phyloP scores from a whole-genome alignment of 805 yeast species.

The Spathaspora sp. region DNA sequence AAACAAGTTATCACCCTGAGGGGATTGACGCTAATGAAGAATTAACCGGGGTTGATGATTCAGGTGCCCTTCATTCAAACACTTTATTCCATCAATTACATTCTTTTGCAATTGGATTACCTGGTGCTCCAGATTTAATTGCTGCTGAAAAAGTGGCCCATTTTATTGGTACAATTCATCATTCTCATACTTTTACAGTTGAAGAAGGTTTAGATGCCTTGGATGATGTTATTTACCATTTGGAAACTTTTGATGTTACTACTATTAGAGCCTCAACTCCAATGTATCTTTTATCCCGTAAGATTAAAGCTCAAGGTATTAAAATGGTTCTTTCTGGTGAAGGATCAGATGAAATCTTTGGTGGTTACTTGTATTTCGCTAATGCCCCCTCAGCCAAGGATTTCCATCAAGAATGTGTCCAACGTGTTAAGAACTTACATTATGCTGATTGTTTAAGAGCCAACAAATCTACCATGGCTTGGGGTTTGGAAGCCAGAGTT shows the following conservation, averaged over 20 bases:
- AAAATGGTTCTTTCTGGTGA: conserved; percentile 99
- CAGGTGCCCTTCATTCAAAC: conserved; percentile 78
- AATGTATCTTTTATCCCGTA: conserved; percentile 92
- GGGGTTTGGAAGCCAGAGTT: conserved; percentile 99
- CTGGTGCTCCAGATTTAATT: conserved; percentile 94
- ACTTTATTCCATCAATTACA: conserved; percentile 67
- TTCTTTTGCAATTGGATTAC: conserved; percentile 95
- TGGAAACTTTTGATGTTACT: conserved; percentile 97
- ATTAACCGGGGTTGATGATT: conserved; percentile 88
- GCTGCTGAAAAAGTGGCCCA: conserved; percentile 98
- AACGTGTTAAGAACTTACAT: conserved; percentile 96
- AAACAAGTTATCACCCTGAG: conserved; percentile 31
- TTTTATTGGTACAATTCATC: conserved; percentile 93
- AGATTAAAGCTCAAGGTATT: conserved; percentile 98
- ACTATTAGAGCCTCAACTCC: conserved; percentile 99
- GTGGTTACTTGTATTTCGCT: conserved; percentile 97
- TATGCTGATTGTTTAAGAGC: conserved; percentile 97
- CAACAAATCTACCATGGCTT: conserved; percentile 98
- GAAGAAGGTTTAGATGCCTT: conserved; percentile 97
- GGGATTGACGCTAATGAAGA: conserved; percentile 63
- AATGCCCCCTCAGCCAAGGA: conserved; percentile 91
- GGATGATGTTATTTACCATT: conserved; percentile 88
- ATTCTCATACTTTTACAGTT: conserved; percentile 94
- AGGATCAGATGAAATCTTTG: conserved; percentile 98
- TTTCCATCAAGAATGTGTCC: conserved; percentile 93